Base-by-base conservation (phyloP, 73 alveolate species). In the Paramecium sonneborni region DNA sequence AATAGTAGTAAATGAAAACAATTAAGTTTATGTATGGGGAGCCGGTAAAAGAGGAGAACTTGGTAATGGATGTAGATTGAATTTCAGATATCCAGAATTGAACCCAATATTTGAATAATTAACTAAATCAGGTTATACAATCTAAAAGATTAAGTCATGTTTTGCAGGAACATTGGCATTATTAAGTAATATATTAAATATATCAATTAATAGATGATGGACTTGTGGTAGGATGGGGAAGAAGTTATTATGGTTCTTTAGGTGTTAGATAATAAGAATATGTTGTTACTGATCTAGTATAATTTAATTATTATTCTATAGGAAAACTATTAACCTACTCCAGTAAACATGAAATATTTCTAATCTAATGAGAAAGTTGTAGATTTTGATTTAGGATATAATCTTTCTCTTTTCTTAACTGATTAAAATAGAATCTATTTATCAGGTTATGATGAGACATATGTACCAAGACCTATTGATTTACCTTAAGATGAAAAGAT, bases 231-330 rank as follows among this genome's bases (percentile, higher is more conserved):
- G 90, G 90, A 21, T 79, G 90, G 90, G 90, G 90, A 38, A 39
- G 44, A 46, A 79, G 74, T 44, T 39, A 46, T 79, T 79, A 41
- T 43, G 90, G 90, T 2, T 79, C 69, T 24, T 43, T 79, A 9
- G 90, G 90, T 11, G 90, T 79, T 14, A 79, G 90, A 79, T 32
- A 79, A 43, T 79, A 79, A 44, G 90, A 79, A 79, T 79, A 79
- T 79, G 90, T 79, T 46, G 74, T 79, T n/a, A 79, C 90, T 41
- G 90, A 79, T 44, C 4, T 39, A 4, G 90, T 79, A 79, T 15
- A 23, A 11, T 23, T 15, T 12, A 43, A 41, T 37, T 5, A 34
- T 72, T 34, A 35, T 12, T 72, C 32, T 6, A 3, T 46, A 79
- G 90, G 74, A 30, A 30, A 79, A 79, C 24, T 21, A 26, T 12